phyloP scores from a whole-genome alignment of 345 rosid species.

The Corymbia maculata region DNA sequence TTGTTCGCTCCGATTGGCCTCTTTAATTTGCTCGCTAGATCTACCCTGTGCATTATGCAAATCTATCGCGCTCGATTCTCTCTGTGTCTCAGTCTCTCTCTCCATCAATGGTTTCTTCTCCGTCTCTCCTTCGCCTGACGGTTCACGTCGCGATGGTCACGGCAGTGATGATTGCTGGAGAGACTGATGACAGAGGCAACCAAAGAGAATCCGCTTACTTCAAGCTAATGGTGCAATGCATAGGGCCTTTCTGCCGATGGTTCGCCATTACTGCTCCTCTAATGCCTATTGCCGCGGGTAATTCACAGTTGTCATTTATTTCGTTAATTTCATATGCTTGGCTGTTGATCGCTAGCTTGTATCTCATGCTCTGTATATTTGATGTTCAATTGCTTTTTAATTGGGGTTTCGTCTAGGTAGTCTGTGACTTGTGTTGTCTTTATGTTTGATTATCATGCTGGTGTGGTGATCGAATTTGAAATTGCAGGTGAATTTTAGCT shows the following conservation, averaged over 20 bases:
- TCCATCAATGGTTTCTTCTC: not conserved
- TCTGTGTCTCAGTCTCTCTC: not conserved
- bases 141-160: not conserved
- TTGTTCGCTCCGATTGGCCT: too few species aligned
- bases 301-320: not conserved
- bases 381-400: too few species aligned
- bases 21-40: too few species aligned
- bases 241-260: constrained; percentile 7
- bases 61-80: not conserved
- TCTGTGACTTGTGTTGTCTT: too few species aligned
- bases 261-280: constrained; percentile 68
- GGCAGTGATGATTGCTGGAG: not conserved
- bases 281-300: constrained; percentile 83
- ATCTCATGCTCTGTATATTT: too few species aligned
- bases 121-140: not conserved
- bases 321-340: not conserved
- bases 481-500: too few species aligned
- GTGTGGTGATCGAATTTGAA: too few species aligned
- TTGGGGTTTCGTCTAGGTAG: too few species aligned
- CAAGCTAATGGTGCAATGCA: constrained; percentile 48
- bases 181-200: not conserved
- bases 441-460: too few species aligned
- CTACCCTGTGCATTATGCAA: not conserved
- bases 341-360: too few species aligned
- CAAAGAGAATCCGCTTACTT: constrained; percentile 88